phyloP scores from a whole-genome alignment of 179 eudicot genomes.

The Spergularia azorica region DNA sequence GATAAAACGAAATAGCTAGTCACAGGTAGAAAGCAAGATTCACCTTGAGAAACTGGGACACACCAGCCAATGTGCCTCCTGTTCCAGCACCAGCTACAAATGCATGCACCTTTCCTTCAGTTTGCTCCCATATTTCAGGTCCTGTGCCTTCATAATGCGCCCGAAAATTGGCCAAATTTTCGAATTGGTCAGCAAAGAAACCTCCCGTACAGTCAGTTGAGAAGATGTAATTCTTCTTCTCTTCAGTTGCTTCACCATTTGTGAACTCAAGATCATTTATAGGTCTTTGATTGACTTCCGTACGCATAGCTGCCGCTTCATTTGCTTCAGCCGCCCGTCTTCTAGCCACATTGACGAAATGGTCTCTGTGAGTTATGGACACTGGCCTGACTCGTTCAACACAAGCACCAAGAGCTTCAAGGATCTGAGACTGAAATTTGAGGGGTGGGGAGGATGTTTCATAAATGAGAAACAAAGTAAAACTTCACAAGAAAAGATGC shows the following conservation, averaged over 20 bases:
- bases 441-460: neutral
- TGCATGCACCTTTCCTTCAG: conserved; percentile 73
- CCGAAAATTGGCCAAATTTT: conserved; percentile 86
- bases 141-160: conserved; percentile 94
- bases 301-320: conserved; percentile 49
- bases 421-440: conserved; percentile 69
- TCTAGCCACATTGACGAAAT: conserved; percentile 86
- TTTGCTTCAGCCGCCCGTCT: conserved; percentile 89
- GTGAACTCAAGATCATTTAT: conserved; percentile 27
- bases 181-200: conserved; percentile 95
- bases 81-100: conserved; percentile 97
- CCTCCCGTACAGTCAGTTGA: conserved; percentile 75
- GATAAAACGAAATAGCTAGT: neutral
- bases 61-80: conserved; percentile 90
- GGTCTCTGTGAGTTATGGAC: conserved; percentile 90
- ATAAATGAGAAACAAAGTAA: conserved; percentile 9
- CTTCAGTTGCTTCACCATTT: conserved; percentile 37
- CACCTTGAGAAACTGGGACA: conserved; percentile 84
- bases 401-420: conserved; percentile 94
- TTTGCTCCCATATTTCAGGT: conserved; percentile 94
- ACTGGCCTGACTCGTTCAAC: conserved; percentile 99
- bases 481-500: conserved; percentile 2
- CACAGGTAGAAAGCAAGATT: neutral
- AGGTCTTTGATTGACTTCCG: conserved; percentile 19
- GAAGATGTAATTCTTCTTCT: conserved; percentile 33